phyloP scores from a whole-genome alignment of 768 basidiomycete genomes.

The Leucocoprinus leucothites region DNA sequence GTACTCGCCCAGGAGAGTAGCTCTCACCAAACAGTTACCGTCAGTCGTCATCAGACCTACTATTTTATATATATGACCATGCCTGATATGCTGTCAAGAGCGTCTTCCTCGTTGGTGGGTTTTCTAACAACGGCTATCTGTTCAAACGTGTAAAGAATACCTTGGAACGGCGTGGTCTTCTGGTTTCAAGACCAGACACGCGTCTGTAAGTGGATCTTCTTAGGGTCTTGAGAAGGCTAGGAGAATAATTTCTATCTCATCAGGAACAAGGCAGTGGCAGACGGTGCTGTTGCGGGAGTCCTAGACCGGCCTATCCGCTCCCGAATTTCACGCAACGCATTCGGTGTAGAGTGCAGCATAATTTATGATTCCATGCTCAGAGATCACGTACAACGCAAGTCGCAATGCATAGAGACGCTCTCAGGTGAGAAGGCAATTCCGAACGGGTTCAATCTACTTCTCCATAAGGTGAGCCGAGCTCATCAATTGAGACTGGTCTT shows the following conservation, averaged over 20 bases:
- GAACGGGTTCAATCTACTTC: conserved; percentile 29
- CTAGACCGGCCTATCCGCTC: conserved; percentile 40
- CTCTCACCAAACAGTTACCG: conserved; percentile 25
- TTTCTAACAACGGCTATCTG: conserved; percentile 47
- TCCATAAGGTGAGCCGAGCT: conserved; percentile 24
- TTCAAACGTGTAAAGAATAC: conserved; percentile 33
- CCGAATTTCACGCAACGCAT: conserved; percentile 36
- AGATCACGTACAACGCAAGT: conserved; percentile 34
- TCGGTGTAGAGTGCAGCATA: conserved; percentile 31
- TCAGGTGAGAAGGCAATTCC: conserved; percentile 30
- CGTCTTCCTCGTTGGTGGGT: conserved; percentile 46
- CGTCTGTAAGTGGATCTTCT: conserved; percentile 16
- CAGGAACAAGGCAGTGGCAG: conserved; percentile 20
- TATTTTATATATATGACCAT: background rate
- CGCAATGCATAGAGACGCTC: conserved; percentile 20
- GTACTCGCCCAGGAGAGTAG: conserved; percentile 20
- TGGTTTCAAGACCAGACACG: conserved; percentile 41
- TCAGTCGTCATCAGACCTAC: conserved; percentile 11
- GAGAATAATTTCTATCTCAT: conserved; percentile 10
- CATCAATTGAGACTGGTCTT: background rate
- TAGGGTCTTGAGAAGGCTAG: conserved; percentile 23
- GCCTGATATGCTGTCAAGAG: conserved; percentile 23
- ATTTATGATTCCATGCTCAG: conserved; percentile 26
- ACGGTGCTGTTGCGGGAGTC: conserved; percentile 25
- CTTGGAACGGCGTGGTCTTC: conserved; percentile 29